Conservation (phyloP, 106 monocot species). For the Posidonia australis region DNA sequence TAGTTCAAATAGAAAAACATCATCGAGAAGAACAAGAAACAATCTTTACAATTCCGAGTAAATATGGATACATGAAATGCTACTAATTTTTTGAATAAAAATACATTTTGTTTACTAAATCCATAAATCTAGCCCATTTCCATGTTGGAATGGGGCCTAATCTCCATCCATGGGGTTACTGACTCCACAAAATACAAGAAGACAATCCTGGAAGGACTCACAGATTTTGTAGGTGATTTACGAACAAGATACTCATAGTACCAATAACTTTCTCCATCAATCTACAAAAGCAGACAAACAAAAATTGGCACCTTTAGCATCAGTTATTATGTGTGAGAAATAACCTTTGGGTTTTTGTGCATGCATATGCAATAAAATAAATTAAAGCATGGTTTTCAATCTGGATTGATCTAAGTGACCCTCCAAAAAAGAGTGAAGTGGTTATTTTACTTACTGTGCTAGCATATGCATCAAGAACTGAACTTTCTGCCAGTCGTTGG, state of each 20-base stretch:
- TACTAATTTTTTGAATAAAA: no score
- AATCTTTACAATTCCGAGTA: not conserved
- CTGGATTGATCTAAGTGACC: not conserved
- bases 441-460: conserved; percentile 29
- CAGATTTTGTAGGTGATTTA: conserved; percentile 79
- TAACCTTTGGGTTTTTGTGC: no score
- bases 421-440: not conserved
- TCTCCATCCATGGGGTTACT: no score
- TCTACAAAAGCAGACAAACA: conserved; percentile 21
- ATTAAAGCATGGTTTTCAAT: not conserved
- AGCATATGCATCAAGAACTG: conserved; percentile 79
- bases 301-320: not conserved
- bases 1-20: not conserved
- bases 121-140: no score
- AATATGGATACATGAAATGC: no score
- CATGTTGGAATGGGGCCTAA: no score
- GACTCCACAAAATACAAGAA: conserved; percentile 1
- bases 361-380: not conserved
- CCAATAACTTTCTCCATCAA: conserved; percentile 89
- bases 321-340: no score
- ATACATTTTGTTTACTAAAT: no score
- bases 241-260: conserved; percentile 91
- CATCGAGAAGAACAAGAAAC: not conserved
- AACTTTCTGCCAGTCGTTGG: conserved; percentile 81
- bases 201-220: conserved; percentile 26